Evolutionary conservation across 352 stramenopile genomes (phyloP), one percentile per base, ranked within the genome.

Genomic region (Globisporangium nunn): DNA sequence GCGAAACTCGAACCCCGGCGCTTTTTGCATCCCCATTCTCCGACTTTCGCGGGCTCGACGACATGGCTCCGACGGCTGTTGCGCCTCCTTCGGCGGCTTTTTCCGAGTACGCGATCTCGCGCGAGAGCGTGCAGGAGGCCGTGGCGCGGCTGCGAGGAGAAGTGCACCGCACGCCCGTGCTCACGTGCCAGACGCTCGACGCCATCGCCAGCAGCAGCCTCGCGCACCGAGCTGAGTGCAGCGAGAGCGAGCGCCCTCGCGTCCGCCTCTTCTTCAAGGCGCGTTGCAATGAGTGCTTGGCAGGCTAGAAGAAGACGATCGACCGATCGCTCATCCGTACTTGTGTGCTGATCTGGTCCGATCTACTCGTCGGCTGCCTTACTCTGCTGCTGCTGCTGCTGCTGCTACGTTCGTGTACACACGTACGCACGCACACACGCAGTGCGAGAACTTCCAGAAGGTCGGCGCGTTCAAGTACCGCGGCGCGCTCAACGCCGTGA

Each of bases 401-500:
- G 8, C 39, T n/a, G 11, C 39, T 44, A 3, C 39, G 6, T 44
- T 2, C 39, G 10, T n/a, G n/a, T n/a, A n/a, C n/a, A n/a, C n/a
- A n/a, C n/a, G n/a, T n/a, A n/a, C n/a, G n/a, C n/a, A n/a, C n/a
- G n/a, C n/a, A n/a, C n/a, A n/a, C n/a, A n/a, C 39, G 15, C 52
- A 93, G 81, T 88, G 76, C 43, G 85, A 95, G 70, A 88, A 90
- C 59, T 56, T 93, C 31, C 81, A 93, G 54, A 87, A 81, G 61
- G 69, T 88, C 8, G 85, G 85, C 6, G 82, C 78, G 41, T 95
- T 93, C 72, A 93, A 95, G 70, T 91, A 91, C 59, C 81, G 83
- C 12, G 83, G 83, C 5, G 85, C 85, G 41, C 68, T 81, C 31
- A 93, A 91, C 52, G 82, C 80, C 15, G 67, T 87, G 44, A 75